Evolutionary conservation across 1,284 basidiomycete species (phyloP).

Genomic region (Inonotus hispidus): DNA sequence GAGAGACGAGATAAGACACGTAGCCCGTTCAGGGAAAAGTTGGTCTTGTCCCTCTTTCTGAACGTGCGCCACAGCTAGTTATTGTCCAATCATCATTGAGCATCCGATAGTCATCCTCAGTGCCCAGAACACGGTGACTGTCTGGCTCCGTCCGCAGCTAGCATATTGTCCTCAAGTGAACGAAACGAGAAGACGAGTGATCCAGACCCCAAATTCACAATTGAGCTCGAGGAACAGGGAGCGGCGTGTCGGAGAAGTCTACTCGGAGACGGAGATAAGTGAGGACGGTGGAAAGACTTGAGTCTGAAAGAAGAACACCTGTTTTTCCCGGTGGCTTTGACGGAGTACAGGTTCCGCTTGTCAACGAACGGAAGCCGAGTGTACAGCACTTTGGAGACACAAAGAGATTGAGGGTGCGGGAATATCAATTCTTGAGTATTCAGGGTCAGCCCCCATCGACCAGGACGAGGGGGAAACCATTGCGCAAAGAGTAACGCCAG

Average conservation of each 20-base stretch:
- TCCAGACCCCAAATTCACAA: not conserved
- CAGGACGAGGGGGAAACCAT: not conserved
- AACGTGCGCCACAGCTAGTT: not conserved
- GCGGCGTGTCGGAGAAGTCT: not conserved
- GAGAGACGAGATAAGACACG: not conserved
- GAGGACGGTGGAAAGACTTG: conserved; percentile 1
- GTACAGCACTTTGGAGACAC: not conserved
- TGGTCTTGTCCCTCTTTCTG: not conserved
- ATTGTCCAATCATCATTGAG: not conserved
- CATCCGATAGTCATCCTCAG: not conserved
- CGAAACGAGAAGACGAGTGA: not conserved
- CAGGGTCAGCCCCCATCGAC: not conserved
- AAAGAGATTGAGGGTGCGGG: not conserved
- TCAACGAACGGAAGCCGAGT: not conserved
- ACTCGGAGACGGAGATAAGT: conserved; percentile 3
- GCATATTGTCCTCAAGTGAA: not conserved
- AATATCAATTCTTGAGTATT: not conserved
- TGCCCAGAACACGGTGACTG: not conserved
- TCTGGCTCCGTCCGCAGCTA: not conserved
- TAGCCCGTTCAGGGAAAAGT: not conserved
- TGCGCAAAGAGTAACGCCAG: not conserved
- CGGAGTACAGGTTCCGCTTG: no score
- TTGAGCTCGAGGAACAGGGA: not conserved
- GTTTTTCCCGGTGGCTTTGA: not conserved
- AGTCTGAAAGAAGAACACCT: not conserved